Conservation (phyloP, 805 yeast genomes). For the Debaryomyces hansenii region DNA sequence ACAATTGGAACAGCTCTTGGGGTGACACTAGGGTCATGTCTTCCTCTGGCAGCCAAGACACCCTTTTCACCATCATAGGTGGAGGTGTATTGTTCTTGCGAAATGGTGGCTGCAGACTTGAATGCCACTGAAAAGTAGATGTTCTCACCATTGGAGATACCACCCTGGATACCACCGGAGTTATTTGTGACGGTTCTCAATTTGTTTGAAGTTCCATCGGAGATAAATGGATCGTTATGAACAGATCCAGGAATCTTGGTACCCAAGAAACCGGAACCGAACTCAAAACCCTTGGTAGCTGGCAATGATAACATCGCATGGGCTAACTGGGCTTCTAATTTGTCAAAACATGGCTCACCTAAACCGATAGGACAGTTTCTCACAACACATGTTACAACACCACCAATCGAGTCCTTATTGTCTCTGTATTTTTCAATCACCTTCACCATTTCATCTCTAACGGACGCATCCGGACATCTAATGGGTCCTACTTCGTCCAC, state of each 20-base stretch:
- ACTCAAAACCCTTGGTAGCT: constrained; percentile 96
- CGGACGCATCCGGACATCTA: constrained; percentile 82
- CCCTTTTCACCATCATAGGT: constrained; percentile 89
- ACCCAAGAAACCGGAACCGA: constrained; percentile 95
- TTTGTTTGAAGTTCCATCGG: constrained; percentile 56
- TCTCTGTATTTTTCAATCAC: constrained; percentile 87
- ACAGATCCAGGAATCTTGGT: constrained; percentile 86
- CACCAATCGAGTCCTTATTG: constrained; percentile 90
- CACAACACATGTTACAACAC: constrained; percentile 95
- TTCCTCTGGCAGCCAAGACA: constrained; percentile 89
- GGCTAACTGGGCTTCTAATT: constrained; percentile 90
- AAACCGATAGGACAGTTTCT: constrained; percentile 94
- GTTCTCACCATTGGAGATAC: constrained; percentile 94
- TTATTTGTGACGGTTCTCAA: constrained; percentile 87
- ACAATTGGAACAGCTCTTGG: constrained; percentile 99
- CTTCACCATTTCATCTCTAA: constrained; percentile 78
- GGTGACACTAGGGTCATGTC: constrained; percentile 98
- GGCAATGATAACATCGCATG: constrained; percentile 98
- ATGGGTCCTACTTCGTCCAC: constrained; percentile 89
- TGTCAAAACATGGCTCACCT: constrained; percentile 98
- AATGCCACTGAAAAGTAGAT: constrained; percentile 94
- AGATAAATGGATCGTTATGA: constrained; percentile 87
- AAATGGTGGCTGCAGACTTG: constrained; percentile 97
- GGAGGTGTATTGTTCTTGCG: constrained; percentile 87
- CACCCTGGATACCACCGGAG: constrained; percentile 98